A percentile compares a stretch with the other conserved stretches of the same genome.
phyloP scores from a whole-genome alignment of 176 grass and related monocot species.

The Ensete ventricosum region DNA sequence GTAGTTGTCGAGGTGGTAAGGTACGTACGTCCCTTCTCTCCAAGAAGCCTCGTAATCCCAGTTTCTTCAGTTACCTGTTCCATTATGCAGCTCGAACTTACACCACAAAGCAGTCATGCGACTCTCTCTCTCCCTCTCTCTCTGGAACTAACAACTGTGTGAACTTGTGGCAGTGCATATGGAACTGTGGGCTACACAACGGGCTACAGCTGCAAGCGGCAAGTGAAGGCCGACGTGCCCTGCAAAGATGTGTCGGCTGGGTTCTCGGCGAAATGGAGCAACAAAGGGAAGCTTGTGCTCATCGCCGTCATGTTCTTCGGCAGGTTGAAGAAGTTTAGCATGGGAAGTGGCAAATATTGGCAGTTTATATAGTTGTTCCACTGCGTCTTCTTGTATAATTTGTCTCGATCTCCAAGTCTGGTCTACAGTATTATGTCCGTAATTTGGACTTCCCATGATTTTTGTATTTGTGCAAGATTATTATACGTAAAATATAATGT shows the following conservation, averaged over 20 bases:
- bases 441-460: too few relatives aligned
- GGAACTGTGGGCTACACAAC: slow-evolving; percentile 51
- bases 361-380: slow-evolving; percentile 38
- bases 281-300: slow-evolving; percentile 50
- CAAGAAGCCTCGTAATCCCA: slow-evolving; percentile 18
- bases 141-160: too few relatives aligned
- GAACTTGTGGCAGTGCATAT: slow-evolving; percentile 39
- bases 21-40: neutral
- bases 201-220: slow-evolving; percentile 57
- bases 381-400: neutral
- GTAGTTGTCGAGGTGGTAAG: slow-evolving; percentile 14
- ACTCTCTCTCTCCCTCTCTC: too few relatives aligned
- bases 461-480: too few relatives aligned
- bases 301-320: slow-evolving; percentile 73
- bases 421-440: too few relatives aligned
- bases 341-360: slow-evolving; percentile 60
- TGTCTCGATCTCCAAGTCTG: neutral
- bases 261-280: slow-evolving; percentile 66
- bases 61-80: too few relatives aligned
- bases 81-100: too few relatives aligned
- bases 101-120: too few relatives aligned
- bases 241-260: slow-evolving; percentile 67
- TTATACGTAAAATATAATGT: too few relatives aligned
- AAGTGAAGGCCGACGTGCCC: slow-evolving; percentile 24
- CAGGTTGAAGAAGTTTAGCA: slow-evolving; percentile 59